These are phyloP conservation scores for Panicum virgatum DNA, from an alignment of 202 grass and related monocot genomes.

Conservation along the genomic window DNA sequence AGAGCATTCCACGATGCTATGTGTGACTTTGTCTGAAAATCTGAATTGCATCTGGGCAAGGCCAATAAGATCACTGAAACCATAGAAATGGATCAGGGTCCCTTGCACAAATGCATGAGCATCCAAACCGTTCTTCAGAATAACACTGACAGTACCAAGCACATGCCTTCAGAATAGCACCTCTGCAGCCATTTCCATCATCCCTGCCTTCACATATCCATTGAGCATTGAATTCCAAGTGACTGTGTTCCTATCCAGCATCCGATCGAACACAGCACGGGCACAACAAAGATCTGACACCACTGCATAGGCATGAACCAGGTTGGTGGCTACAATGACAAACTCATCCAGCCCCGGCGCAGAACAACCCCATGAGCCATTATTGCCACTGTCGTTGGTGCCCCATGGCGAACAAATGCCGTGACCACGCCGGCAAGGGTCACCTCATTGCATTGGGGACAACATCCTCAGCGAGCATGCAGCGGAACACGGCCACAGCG, in stretches of 20 bases:
- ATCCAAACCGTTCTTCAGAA: slow-evolving; percentile 72
- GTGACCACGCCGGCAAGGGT: slow-evolving; percentile 43
- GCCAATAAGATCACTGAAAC: slow-evolving; percentile 36
- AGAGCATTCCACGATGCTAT: slow-evolving; percentile 63
- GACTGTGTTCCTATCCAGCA: slow-evolving; percentile 42
- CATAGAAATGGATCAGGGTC: slow-evolving; percentile 62
- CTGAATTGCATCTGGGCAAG: slow-evolving; percentile 50
- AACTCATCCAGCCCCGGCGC: slow-evolving; percentile 36
- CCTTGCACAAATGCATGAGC: slow-evolving; percentile 52
- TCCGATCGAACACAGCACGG: slow-evolving; percentile 50
- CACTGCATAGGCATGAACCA: slow-evolving; percentile 50
- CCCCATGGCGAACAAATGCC: neutral
- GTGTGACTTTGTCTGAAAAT: slow-evolving; percentile 67
- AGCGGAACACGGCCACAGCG: slow-evolving; percentile 42
- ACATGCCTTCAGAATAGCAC: slow-evolving; percentile 50
- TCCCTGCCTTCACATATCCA: slow-evolving; percentile 59
- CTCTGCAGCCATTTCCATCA: slow-evolving; percentile 43
- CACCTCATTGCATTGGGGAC: slow-evolving; percentile 53
- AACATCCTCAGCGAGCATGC: slow-evolving; percentile 40
- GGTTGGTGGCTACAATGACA: slow-evolving; percentile 61
- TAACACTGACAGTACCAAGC: slow-evolving; percentile 34
- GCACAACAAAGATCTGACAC: slow-evolving; percentile 37
- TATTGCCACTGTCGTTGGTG: neutral
- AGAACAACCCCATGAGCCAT: slow-evolving; percentile 41
- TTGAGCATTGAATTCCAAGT: slow-evolving; percentile 77